Conservation (phyloP, 2,329 filamentous ascomycete species). For the Neopestalotiopsis sp. region DNA sequence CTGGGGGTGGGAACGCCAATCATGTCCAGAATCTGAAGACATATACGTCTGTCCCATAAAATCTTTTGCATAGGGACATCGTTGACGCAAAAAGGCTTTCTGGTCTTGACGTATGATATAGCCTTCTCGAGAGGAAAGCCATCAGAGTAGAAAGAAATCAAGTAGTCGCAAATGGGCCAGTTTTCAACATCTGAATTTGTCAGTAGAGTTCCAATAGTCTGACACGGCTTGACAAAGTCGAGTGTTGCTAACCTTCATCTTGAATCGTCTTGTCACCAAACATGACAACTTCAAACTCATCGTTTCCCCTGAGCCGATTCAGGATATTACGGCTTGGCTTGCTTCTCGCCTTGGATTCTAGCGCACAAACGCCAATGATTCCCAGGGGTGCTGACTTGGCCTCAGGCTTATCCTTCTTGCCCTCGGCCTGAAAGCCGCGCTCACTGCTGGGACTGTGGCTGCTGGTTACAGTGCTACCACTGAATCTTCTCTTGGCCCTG, state of each 20-base stretch:
- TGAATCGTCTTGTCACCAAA: constrained; percentile 99
- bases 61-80: constrained; percentile 97
- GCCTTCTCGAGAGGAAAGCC: constrained; percentile 97
- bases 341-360: constrained; percentile 94
- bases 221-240: not conserved
- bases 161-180: constrained; percentile 70
- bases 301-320: constrained; percentile 86
- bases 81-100: constrained; percentile 97
- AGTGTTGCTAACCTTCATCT: constrained; percentile 71
- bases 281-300: constrained; percentile 94
- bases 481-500: constrained; percentile 75
- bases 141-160: constrained; percentile 98
- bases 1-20: constrained; percentile 89
- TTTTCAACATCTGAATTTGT: constrained; percentile 46
- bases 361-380: constrained; percentile 89
- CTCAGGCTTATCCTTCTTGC: constrained; percentile 63
- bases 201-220: constrained; percentile 24
- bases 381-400: constrained; percentile 65
- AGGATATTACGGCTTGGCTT: constrained; percentile 97
- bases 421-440: constrained; percentile 45
- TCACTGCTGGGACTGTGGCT: constrained; percentile 82
- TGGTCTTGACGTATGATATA: constrained; percentile 89
- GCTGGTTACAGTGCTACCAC: constrained; percentile 80
- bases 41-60: constrained; percentile 92
- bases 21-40: constrained; percentile 84